phyloP scores from a whole-genome alignment of 805 yeast species.

The Ogataea ramenticola region DNA sequence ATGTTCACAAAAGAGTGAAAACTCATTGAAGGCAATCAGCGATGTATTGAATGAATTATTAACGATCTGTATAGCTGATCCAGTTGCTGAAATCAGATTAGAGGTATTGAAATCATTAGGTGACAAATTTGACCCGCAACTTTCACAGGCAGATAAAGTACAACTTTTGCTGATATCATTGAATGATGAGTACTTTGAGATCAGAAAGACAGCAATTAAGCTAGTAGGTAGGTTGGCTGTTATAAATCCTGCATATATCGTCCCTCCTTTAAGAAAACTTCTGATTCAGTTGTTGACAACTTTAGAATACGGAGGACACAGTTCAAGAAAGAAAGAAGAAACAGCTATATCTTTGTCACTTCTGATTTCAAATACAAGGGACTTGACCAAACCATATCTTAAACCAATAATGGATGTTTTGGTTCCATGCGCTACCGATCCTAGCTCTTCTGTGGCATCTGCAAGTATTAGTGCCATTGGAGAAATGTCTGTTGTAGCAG shows the following conservation, averaged over 20 bases:
- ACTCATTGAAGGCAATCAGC: constrained; percentile 75
- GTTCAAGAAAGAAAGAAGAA: constrained; percentile 73
- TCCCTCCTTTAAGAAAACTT: constrained; percentile 85
- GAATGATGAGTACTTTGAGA: constrained; percentile 83
- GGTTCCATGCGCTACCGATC: constrained; percentile 65
- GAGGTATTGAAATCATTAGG: constrained; percentile 72
- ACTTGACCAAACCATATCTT: constrained; percentile 83
- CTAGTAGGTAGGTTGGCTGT: constrained; percentile 79
- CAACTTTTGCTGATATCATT: constrained; percentile 78
- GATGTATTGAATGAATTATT: constrained; percentile 77
- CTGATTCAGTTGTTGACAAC: constrained; percentile 80
- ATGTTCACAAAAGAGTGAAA: constrained; percentile 73
- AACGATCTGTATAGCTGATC: constrained; percentile 82
- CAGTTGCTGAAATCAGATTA: constrained; percentile 75
- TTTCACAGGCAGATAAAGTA: constrained; percentile 91
- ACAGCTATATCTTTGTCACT: constrained; percentile 70
- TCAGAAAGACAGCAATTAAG: constrained; percentile 69
- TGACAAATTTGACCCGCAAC: constrained; percentile 77
- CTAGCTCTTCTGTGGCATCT: constrained; percentile 76
- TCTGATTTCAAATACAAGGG: constrained; percentile 69
- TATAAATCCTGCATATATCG: constrained; percentile 91
- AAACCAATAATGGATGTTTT: constrained; percentile 85
- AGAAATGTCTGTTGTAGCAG: constrained; percentile 81
- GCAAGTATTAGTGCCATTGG: constrained; percentile 85
- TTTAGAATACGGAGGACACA: constrained; percentile 71